These are phyloP conservation scores for Cercospora citrullina DNA, from an alignment of 2,329 filamentous ascomycete species.

Conservation along the genomic window DNA sequence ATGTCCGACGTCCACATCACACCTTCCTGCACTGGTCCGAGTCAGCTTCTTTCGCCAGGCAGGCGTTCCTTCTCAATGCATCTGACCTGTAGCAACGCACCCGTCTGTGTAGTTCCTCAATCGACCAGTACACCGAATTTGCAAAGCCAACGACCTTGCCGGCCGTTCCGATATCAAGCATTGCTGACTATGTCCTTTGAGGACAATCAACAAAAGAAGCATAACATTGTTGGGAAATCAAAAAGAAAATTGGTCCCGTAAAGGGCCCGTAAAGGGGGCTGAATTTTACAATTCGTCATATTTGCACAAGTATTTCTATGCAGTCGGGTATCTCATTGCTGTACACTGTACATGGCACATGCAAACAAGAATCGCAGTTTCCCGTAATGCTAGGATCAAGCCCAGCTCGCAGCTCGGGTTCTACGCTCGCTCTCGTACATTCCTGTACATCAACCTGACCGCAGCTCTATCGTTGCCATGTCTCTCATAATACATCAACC, in stretches of 20 bases:
- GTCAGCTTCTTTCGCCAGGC: background rate
- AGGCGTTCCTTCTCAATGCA: background rate
- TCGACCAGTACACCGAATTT: background rate
- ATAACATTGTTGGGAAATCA: background rate
- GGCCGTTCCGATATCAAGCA: background rate
- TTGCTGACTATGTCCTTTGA: background rate
- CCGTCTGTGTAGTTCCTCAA: background rate
- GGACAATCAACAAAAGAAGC: background rate
- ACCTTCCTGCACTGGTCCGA: background rate
- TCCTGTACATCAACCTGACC: background rate
- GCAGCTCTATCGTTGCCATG: background rate
- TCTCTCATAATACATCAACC: conserved; percentile 4
- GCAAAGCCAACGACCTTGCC: background rate
- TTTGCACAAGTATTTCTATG: background rate
- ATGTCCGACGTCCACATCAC: background rate
- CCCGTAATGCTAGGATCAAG: background rate
- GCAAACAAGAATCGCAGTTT: background rate
- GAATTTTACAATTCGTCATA: background rate
- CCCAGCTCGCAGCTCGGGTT: background rate
- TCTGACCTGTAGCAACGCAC: background rate
- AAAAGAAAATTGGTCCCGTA: background rate
- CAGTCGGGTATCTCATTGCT: background rate
- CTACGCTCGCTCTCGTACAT: background rate
- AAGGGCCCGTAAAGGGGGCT: no score
- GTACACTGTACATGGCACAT: background rate